Evolutionary conservation across 2,329 filamentous ascomycete species (phyloP).

Genomic region (Neofusicoccum umdonicola): DNA sequence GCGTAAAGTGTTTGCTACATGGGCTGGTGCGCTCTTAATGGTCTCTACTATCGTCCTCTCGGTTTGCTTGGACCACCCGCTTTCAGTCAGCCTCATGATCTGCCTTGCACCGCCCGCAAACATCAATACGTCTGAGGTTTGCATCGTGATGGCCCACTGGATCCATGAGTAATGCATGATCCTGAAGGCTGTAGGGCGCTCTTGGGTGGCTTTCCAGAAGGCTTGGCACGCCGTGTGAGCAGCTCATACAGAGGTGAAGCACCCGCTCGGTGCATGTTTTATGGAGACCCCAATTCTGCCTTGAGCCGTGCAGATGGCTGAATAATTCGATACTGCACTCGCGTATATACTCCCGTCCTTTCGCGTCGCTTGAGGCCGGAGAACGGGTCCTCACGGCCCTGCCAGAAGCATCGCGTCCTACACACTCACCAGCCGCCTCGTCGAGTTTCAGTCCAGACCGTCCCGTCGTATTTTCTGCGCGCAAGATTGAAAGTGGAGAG

Average conservation of each 20-base stretch:
- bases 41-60: neutral
- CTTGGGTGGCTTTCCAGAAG: neutral
- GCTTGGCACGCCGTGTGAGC: neutral
- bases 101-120: neutral
- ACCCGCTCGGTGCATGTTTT: neutral
- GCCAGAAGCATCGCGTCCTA: no score
- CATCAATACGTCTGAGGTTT: neutral
- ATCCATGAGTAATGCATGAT: neutral
- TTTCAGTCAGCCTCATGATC: neutral
- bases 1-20: neutral
- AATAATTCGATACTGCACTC: neutral
- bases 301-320: neutral
- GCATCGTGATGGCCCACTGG: no score
- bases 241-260: slow-evolving; percentile 4
- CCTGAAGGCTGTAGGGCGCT: neutral
- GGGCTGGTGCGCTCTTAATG: neutral
- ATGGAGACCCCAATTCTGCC: neutral
- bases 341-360: neutral
- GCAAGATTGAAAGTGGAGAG: neutral
- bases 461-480: neutral
- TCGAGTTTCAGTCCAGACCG: neutral
- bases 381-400: no score
- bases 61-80: neutral
- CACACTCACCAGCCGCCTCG: no score
- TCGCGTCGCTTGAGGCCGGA: neutral